phyloP scores from a whole-genome alignment of 257 asterid species.

The Cinchona pubescens region DNA sequence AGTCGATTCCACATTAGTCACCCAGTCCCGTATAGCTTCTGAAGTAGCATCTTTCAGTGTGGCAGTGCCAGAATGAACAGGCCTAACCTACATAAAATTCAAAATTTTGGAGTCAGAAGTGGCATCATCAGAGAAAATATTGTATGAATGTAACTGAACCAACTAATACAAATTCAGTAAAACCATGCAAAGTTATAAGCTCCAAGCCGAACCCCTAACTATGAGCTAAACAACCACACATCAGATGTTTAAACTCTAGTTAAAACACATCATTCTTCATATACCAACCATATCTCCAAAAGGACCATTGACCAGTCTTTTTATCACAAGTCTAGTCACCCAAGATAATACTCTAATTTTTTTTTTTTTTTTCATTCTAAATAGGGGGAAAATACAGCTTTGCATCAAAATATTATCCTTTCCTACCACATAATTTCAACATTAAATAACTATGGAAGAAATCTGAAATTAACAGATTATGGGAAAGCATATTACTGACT shows the following conservation, averaged over 20 bases:
- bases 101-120: neutral
- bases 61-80: conserved; percentile 94
- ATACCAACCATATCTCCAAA: neutral
- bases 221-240: neutral
- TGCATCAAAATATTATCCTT: neutral
- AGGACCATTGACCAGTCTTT: neutral
- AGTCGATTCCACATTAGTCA: conserved; percentile 86
- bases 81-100: conserved; percentile 55
- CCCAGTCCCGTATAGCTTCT: conserved; percentile 97
- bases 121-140: neutral
- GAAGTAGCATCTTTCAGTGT: conserved; percentile 97
- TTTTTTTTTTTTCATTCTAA: neutral
- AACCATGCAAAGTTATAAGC: neutral
- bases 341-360: neutral
- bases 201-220: neutral
- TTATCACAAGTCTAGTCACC: no score
- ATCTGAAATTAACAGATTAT: neutral
- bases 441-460: neutral
- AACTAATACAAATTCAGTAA: neutral
- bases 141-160: neutral
- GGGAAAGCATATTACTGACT: neutral
- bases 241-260: neutral
- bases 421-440: neutral
- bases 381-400: neutral
- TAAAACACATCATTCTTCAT: neutral